Evolutionary conservation across 768 basidiomycete species (phyloP), one percentile per base, ranked within the genome.

Genomic region (Candolleomyces aberdarensis): DNA sequence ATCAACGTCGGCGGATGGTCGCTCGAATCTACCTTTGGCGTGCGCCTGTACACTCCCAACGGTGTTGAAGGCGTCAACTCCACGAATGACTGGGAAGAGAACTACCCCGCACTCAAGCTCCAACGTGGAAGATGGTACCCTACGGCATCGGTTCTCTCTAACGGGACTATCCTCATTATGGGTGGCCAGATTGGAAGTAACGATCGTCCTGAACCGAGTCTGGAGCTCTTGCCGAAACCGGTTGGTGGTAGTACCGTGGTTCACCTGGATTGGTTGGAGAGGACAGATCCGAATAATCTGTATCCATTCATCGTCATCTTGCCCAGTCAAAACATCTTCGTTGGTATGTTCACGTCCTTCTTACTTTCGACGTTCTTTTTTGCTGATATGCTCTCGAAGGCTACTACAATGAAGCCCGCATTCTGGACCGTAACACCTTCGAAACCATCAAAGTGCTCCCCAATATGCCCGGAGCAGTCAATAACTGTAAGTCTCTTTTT

Each of bases 71-170:
- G 91, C 0, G 82, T 85, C 31, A 90, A 89, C 62, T 83, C 85
- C 6, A 91, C 88, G 5, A 86, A 85, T 57, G 88, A 92, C 65
- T 93, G 91, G 91, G 82, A 92, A 70, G 91, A 92, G 70, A 83
- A 92, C 63, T 76, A 75, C 43, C 62, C 80, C 0, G 78, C 80
- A 43, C 76, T 92, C 2, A 63, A 72, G 3, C 77, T 92, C 26
- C 90, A 91, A 80, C 75, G 76, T 32, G 85, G 85, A 26, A 79
- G 90, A 20, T 91, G 90, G 90, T 91, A 89, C 69, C 87, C 87
- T 19, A 80, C 82, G 10, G 84, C 88, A 9, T 78, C 89, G 44
- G 75, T 89, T 62, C 72, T 92, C 70, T 70, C 91, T 0, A 93
- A 93, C 63, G 91, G 91, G 13, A 84, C 85, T 32, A 78, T 92